Conservation (phyloP, 2,329 filamentous ascomycete species). For the Venturia aucupariae region DNA sequence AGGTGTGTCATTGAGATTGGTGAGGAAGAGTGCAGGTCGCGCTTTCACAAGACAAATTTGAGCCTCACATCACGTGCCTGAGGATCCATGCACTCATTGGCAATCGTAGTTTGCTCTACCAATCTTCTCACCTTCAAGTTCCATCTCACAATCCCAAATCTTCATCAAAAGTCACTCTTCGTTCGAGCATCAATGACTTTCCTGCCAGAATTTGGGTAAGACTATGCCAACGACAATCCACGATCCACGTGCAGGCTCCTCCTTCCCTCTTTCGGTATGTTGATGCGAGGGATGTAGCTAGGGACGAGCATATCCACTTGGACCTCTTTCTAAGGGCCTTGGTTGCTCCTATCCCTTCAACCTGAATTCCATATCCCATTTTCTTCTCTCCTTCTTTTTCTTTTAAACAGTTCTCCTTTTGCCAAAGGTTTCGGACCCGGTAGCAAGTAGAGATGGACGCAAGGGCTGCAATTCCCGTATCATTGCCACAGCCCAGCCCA, state of each 20-base stretch:
- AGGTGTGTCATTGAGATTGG: not conserved
- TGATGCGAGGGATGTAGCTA: not conserved
- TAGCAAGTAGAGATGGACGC: slow-evolving; percentile 1
- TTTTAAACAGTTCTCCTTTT: not conserved
- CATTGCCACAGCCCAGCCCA: slow-evolving; percentile 50
- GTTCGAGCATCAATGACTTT: not conserved
- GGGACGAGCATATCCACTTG: not conserved
- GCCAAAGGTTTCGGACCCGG: not conserved
- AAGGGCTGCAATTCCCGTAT: slow-evolving; percentile 1
- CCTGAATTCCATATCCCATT: not conserved
- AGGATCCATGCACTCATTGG: too few relatives aligned
- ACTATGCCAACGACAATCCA: not conserved
- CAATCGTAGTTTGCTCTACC: too few relatives aligned
- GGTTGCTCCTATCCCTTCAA: not conserved
- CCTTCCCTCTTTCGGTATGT: not conserved
- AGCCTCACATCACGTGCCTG: not conserved
- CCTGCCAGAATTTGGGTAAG: not conserved
- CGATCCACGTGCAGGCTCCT: not conserved
- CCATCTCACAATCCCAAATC: not conserved
- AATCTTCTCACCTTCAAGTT: not conserved
- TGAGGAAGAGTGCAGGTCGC: not conserved
- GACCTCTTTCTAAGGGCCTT: not conserved
- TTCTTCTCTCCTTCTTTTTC: not conserved
- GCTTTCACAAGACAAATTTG: too few relatives aligned
- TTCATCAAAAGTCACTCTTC: not conserved